Evolutionary conservation across 257 asterid genomes (phyloP).

Genomic region (Lycium ferocissimum): DNA sequence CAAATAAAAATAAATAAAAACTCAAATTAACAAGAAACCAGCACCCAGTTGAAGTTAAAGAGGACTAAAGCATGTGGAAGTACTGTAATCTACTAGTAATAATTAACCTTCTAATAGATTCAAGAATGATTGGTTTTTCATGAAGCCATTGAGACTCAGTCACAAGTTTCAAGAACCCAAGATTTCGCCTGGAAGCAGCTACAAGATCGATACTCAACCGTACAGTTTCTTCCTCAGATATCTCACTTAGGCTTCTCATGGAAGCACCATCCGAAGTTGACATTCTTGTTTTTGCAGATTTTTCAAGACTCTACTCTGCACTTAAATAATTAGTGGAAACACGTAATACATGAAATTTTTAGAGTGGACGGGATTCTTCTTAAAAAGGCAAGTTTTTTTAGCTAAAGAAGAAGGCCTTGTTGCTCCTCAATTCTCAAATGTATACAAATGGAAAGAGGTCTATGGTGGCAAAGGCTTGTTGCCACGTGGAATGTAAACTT

Average conservation of each 20-base stretch:
- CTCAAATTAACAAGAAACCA: background rate
- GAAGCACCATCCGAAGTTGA: slow-evolving; percentile 55
- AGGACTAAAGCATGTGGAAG: background rate
- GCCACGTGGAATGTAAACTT: slow-evolving; percentile 1
- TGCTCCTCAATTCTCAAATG: background rate
- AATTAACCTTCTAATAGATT: slow-evolving; percentile 78
- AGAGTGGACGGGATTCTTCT: background rate
- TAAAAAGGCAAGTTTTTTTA: background rate
- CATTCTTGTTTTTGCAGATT: slow-evolving; percentile 42
- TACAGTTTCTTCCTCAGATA: slow-evolving; percentile 60
- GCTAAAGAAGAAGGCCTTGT: background rate
- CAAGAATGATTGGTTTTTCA: slow-evolving; percentile 54
- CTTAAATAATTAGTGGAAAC: background rate
- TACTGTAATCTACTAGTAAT: background rate
- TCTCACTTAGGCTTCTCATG: slow-evolving; percentile 60
- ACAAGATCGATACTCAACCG: slow-evolving; percentile 75
- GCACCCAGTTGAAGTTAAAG: background rate
- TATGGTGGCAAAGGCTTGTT: background rate
- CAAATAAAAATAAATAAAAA: slow-evolving; percentile 12
- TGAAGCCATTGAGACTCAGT: slow-evolving; percentile 70
- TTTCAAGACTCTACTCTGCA: background rate
- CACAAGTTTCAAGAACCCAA: slow-evolving; percentile 67
- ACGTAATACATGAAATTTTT: background rate
- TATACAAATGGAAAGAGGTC: background rate
- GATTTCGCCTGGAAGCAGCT: slow-evolving; percentile 74